A percentile compares a stretch with the other conserved stretches of the same genome.
phyloP scores from a whole-genome alignment of 805 yeast species.

The Ogataea nitratoaversa region DNA sequence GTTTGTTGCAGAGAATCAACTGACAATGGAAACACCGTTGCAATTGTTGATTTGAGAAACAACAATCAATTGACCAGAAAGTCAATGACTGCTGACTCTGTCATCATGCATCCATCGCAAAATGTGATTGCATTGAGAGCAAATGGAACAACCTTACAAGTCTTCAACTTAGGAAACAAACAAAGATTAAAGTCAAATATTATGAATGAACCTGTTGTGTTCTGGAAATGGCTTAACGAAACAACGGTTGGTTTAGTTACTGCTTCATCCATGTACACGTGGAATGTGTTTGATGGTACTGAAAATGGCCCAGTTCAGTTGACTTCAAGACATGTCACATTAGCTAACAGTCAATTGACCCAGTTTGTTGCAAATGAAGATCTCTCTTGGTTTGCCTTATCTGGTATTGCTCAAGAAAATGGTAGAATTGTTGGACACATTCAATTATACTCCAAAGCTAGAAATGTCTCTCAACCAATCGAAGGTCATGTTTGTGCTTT shows the following conservation, averaged over 20 bases:
- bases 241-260: slow-evolving; percentile 80
- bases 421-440: slow-evolving; percentile 95
- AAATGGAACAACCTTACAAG: slow-evolving; percentile 92
- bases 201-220: slow-evolving; percentile 82
- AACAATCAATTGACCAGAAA: slow-evolving; percentile 80
- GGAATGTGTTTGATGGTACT: slow-evolving; percentile 81
- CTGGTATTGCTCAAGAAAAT: slow-evolving; percentile 91
- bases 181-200: slow-evolving; percentile 86
- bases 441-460: slow-evolving; percentile 82
- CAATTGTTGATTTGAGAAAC: slow-evolving; percentile 80
- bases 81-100: slow-evolving; percentile 95
- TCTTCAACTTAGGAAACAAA: slow-evolving; percentile 83
- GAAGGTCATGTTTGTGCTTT: slow-evolving; percentile 97
- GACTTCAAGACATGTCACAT: slow-evolving; percentile 77
- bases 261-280: slow-evolving; percentile 65
- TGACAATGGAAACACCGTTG: slow-evolving; percentile 78
- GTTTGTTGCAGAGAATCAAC: slow-evolving; percentile 72
- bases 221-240: slow-evolving; percentile 90
- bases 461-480: slow-evolving; percentile 92
- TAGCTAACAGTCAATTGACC: slow-evolving; percentile 82
- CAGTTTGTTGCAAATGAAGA: slow-evolving; percentile 79
- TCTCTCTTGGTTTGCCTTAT: slow-evolving; percentile 89
- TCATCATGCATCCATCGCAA: slow-evolving; percentile 91
- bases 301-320: slow-evolving; percentile 77
- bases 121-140: slow-evolving; percentile 91